These are phyloP conservation scores for Albophoma yamanashiensis DNA, from an alignment of 2,329 filamentous ascomycete genomes.

Conservation along the genomic window DNA sequence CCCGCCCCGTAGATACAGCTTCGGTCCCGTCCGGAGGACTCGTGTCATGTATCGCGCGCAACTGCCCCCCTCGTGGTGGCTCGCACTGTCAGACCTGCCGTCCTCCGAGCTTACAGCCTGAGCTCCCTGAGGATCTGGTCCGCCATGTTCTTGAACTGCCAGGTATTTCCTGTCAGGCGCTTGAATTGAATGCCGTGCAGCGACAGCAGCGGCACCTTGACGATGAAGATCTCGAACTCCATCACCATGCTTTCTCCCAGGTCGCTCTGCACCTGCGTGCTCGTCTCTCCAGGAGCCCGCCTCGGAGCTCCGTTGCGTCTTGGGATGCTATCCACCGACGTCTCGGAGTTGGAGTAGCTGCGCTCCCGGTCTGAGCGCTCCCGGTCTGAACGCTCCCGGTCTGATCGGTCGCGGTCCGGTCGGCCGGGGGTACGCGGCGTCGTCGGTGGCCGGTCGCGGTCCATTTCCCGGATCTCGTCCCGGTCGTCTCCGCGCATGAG, in stretches of 20 bases:
- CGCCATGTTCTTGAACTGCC: constrained; percentile 98
- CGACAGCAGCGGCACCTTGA: constrained; percentile 89
- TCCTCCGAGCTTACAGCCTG: constrained; percentile 49
- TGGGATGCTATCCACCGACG: constrained; percentile 65
- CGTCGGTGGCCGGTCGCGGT: constrained; percentile 25
- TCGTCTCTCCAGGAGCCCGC: constrained; percentile 71
- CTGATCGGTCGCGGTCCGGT: constrained; percentile 31
- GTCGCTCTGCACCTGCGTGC: constrained; percentile 84
- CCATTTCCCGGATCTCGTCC: constrained; percentile 59
- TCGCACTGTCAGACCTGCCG: not conserved
- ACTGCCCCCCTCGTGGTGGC: not conserved
- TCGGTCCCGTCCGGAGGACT: not conserved
- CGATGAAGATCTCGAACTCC: constrained; percentile 92
- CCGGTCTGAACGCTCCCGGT: constrained; percentile 33
- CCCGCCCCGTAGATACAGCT: not conserved
- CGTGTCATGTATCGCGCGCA: not conserved
- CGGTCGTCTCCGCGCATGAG: constrained; percentile 45
- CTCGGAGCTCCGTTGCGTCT: constrained; percentile 41
- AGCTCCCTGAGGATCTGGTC: constrained; percentile 87
- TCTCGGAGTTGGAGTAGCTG: constrained; percentile 80
- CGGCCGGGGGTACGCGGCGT: constrained; percentile 33
- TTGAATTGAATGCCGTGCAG: constrained; percentile 98
- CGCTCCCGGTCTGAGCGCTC: constrained; percentile 35
- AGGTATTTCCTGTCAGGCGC: constrained; percentile 87
- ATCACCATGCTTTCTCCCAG: constrained; percentile 75